Percentiles rank a stretch among this genome's conserved stretches.
Conservation (phyloP, 2,329 filamentous ascomycete genomes). For the Chrysoporthe austroafricana region DNA sequence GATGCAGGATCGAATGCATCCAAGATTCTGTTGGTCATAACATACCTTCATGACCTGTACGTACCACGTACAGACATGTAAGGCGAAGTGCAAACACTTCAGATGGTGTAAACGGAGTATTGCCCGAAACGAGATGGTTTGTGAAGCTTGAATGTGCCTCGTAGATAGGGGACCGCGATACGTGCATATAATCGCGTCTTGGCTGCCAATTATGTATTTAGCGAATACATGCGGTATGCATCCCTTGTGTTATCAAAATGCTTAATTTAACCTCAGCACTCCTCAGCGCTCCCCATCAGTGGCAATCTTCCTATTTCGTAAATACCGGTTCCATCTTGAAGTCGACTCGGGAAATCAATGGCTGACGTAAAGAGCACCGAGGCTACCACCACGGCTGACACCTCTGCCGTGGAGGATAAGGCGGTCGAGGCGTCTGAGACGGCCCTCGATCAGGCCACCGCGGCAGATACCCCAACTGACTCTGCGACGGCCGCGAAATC, state of each 20-base stretch:
- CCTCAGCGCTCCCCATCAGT: not conserved
- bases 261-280: not conserved
- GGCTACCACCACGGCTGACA: not conserved
- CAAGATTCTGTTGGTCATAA: too few species aligned
- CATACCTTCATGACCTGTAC: too few species aligned
- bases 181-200: not conserved
- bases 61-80: too few species aligned
- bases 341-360: not conserved
- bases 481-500: constrained; percentile 9
- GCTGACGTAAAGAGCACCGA: constrained; percentile 3
- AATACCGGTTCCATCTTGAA: not conserved
- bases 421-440: not conserved
- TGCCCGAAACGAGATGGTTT: not conserved
- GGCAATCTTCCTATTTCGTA: not conserved
- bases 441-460: not conserved
- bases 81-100: too few species aligned
- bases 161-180: not conserved
- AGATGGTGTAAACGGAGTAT: not conserved
- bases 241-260: not conserved
- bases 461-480: constrained; percentile 8
- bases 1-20: too few species aligned
- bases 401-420: constrained; percentile 1
- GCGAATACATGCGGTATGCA: not conserved
- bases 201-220: not conserved
- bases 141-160: not conserved